phyloP scores from a whole-genome alignment of 2,329 filamentous ascomycete genomes.

The Gaeumannomyces sp. region DNA sequence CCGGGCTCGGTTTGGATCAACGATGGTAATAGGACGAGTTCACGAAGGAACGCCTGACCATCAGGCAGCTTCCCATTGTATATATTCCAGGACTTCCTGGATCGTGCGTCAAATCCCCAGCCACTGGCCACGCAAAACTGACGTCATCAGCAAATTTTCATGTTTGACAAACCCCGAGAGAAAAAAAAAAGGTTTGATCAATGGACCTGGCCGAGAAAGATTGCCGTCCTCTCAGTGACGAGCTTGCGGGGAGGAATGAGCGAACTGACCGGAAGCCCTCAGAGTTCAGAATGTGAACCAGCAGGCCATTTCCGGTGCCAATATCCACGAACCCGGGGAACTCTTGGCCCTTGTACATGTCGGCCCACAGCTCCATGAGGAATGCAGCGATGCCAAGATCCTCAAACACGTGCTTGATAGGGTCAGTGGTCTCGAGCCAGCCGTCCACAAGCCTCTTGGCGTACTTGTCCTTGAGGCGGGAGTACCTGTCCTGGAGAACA shows the following conservation, averaged over 20 bases:
- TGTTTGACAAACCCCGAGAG: background rate
- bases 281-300: conserved; percentile 72
- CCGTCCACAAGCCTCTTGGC: conserved; percentile 61
- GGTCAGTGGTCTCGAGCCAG: conserved; percentile 86
- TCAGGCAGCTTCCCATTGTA: conserved; percentile 42
- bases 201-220: background rate
- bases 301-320: conserved; percentile 87
- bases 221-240: background rate
- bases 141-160: background rate
- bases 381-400: conserved; percentile 89
- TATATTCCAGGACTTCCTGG: conserved; percentile 74
- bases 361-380: conserved; percentile 81
- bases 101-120: conserved; percentile 88
- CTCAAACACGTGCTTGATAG: conserved; percentile 90
- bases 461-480: conserved; percentile 71
- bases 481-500: conserved; percentile 75
- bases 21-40: conserved; percentile 43
- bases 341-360: conserved; percentile 59
- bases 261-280: conserved; percentile 59
- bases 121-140: conserved; percentile 35
- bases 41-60: conserved; percentile 30
- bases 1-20: conserved; percentile 23
- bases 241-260: background rate
- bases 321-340: conserved; percentile 96
- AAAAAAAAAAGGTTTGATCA: background rate